phyloP scores from a whole-genome alignment of 768 basidiomycete species.

The Scleroderma citrinum region DNA sequence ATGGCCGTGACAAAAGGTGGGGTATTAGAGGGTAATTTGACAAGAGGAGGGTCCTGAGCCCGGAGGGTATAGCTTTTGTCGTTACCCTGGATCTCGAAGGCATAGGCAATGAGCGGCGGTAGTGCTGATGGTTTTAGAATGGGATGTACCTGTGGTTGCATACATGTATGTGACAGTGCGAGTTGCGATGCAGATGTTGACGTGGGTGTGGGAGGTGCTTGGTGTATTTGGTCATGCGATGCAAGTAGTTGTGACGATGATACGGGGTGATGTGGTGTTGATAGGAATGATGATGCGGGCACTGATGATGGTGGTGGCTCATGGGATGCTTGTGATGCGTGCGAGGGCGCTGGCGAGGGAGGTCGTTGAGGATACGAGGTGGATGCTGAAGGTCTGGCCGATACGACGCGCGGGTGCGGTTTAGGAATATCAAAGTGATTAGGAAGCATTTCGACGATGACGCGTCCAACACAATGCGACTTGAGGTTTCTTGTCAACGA shows the following conservation, averaged over 20 bases:
- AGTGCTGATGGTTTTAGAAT: too few relatives aligned
- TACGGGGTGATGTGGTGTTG: not conserved
- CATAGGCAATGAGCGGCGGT: too few relatives aligned
- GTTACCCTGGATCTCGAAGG: not conserved
- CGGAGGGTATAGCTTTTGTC: conserved; percentile 7
- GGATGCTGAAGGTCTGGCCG: conserved; percentile 2
- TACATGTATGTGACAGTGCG: not conserved
- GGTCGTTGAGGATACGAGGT: conserved; percentile 8
- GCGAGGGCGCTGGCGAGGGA: not conserved
- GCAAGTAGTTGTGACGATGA: not conserved
- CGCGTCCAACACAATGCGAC: conserved; percentile 33
- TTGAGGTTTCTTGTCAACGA: conserved; percentile 16
- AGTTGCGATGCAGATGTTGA: conserved; percentile 8
- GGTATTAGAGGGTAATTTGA: conserved; percentile 17
- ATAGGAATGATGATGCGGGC: not conserved
- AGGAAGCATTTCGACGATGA: conserved; percentile 59
- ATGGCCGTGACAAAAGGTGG: not conserved
- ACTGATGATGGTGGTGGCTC: not conserved
- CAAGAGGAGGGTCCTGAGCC: conserved; percentile 22
- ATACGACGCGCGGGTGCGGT: conserved; percentile 8
- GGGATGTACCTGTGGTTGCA: not conserved
- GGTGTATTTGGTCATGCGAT: not conserved
- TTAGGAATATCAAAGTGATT: conserved; percentile 27
- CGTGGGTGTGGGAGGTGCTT: conserved; percentile 1
- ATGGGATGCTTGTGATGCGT: conserved; percentile 5